These are phyloP conservation scores for Nothophoma quercina DNA, from an alignment of 2,329 filamentous ascomycete genomes.

Conservation along the genomic window DNA sequence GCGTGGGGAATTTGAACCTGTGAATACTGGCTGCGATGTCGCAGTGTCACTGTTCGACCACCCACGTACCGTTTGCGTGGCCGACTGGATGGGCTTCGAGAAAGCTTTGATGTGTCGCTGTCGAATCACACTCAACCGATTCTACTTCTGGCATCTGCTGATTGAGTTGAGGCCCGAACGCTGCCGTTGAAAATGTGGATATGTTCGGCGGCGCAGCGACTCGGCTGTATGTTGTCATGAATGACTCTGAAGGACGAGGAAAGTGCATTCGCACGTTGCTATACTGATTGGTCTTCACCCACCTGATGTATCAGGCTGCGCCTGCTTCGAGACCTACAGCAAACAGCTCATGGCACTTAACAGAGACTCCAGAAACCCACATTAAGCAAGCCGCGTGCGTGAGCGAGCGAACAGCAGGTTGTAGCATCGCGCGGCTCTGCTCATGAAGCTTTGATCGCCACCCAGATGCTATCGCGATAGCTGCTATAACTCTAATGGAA, in stretches of 20 bases:
- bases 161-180: not conserved
- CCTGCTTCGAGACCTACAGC: too few species aligned
- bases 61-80: constrained; percentile 7
- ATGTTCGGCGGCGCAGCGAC: not conserved
- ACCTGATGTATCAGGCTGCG: not conserved
- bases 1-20: constrained; percentile 10
- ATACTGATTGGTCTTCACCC: not conserved
- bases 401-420: too few species aligned
- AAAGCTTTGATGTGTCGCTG: not conserved
- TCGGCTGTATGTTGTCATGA: not conserved
- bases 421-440: too few species aligned
- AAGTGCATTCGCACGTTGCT: not conserved
- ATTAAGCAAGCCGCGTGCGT: too few species aligned
- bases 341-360: too few species aligned
- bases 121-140: not conserved
- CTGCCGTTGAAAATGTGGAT: not conserved
- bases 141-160: not conserved
- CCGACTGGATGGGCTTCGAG: not conserved
- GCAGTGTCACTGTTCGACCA: constrained; percentile 6
- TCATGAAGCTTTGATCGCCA: too few species aligned
- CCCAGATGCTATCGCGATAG: too few species aligned
- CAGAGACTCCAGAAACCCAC: too few species aligned
- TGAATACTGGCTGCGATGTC: constrained; percentile 14
- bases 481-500: too few species aligned
- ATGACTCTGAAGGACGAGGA: not conserved